phyloP scores from a whole-genome alignment of 192 early-diverging fungal species.

The Backusella luteola region DNA sequence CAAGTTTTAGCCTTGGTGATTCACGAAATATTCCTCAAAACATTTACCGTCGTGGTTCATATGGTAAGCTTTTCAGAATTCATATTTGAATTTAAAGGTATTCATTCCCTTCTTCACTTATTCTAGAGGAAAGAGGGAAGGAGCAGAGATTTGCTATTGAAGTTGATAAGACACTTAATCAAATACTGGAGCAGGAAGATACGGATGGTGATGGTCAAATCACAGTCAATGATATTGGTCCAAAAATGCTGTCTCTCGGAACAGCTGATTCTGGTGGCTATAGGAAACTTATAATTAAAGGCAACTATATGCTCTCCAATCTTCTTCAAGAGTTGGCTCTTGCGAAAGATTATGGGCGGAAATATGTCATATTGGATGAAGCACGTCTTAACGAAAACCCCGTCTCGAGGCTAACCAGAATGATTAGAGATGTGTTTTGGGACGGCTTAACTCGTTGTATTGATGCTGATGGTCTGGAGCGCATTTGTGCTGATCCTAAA shows the following conservation, averaged over 20 bases:
- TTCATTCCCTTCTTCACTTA: neutral
- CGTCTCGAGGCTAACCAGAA: conserved; percentile 81
- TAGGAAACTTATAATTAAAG: conserved; percentile 84
- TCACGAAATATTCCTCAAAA: conserved; percentile 1
- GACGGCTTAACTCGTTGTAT: conserved; percentile 90
- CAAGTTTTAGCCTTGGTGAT: conserved; percentile 1
- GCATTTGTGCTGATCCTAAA: conserved; percentile 91
- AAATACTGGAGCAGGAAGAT: conserved; percentile 90
- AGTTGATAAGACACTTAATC: conserved; percentile 74
- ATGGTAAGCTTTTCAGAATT: conserved; percentile 21
- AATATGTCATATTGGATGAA: conserved; percentile 87
- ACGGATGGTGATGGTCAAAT: conserved; percentile 95
- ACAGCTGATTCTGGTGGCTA: conserved; percentile 87
- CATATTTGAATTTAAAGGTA: neutral
- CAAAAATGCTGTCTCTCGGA: conserved; percentile 87
- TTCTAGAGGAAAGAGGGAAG: conserved; percentile 41
- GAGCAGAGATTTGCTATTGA: conserved; percentile 83
- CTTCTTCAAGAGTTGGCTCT: conserved; percentile 93
- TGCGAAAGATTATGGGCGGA: conserved; percentile 84
- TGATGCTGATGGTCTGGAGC: conserved; percentile 82
- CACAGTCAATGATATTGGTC: conserved; percentile 88
- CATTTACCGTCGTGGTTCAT: conserved; percentile 28
- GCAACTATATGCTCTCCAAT: conserved; percentile 94
- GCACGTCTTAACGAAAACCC: conserved; percentile 93
- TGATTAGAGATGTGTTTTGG: conserved; percentile 95